These are phyloP conservation scores for Phaffia rhodozyma DNA, from an alignment of 1,284 basidiomycete species.

Conservation along the genomic window DNA sequence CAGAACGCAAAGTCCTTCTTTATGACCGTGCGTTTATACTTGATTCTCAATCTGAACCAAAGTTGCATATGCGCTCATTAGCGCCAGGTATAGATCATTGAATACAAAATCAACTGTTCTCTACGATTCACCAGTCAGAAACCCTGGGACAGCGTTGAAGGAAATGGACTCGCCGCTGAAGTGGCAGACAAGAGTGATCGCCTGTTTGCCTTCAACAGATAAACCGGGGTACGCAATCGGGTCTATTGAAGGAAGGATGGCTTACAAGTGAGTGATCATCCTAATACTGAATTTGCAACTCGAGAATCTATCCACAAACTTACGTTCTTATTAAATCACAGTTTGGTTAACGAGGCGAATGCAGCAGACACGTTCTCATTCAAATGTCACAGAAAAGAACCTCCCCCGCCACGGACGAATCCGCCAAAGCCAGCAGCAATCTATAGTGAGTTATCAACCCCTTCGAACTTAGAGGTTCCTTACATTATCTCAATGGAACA, in stretches of 20 bases:
- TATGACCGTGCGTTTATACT: neutral
- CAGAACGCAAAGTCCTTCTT: conserved; percentile 68
- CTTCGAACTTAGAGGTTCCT: neutral
- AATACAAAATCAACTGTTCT: neutral
- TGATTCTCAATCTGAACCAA: no score
- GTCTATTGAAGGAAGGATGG: conserved; percentile 88
- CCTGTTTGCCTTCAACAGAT: conserved; percentile 67
- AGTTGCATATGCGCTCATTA: neutral
- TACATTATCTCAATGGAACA: neutral
- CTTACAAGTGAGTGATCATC: conserved; percentile 64
- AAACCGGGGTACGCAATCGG: conserved; percentile 60
- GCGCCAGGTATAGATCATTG: no score
- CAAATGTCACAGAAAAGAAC: conserved; percentile 72
- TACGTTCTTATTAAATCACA: neutral
- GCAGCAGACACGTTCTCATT: conserved; percentile 66
- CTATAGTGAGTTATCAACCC: neutral
- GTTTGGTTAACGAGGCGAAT: neutral
- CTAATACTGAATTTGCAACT: neutral
- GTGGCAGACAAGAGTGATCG: conserved; percentile 84
- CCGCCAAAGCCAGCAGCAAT: conserved; percentile 12
- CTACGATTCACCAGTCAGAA: neutral
- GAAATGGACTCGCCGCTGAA: conserved; percentile 72
- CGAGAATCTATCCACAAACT: neutral
- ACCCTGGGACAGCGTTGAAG: conserved; percentile 33
- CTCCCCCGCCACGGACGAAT: conserved; percentile 5